These are phyloP conservation scores for Irpex sp. DNA, from an alignment of 1,284 basidiomycete genomes.

Conservation along the genomic window DNA sequence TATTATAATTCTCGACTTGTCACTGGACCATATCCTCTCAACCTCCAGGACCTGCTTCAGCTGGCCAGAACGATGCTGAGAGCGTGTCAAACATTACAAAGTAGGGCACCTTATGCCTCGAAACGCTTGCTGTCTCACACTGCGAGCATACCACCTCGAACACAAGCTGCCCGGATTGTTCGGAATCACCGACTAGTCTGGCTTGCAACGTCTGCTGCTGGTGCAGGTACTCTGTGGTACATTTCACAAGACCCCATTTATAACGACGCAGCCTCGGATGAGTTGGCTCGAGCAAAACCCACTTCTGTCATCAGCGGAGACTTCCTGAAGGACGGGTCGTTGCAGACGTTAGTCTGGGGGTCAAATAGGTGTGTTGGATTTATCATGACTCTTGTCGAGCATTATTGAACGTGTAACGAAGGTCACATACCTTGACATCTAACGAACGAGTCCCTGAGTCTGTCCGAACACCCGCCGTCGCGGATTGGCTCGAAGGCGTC, in stretches of 20 bases:
- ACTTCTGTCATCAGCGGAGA: slow-evolving; percentile 6
- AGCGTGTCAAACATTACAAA: slow-evolving; percentile 5
- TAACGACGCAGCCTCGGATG: slow-evolving; percentile 24
- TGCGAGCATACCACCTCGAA: neutral
- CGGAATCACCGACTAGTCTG: slow-evolving; percentile 12
- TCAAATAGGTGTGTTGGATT: slow-evolving; percentile 44
- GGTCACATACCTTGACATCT: slow-evolving; percentile 43
- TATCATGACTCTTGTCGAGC: neutral
- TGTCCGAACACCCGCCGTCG: slow-evolving; percentile 46
- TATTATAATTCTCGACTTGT: neutral
- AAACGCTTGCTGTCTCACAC: slow-evolving; percentile 11
- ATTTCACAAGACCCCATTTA: slow-evolving; percentile 17
- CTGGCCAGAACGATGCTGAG: neutral
- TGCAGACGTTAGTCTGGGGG: slow-evolving; percentile 51
- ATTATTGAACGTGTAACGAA: slow-evolving; percentile 21
- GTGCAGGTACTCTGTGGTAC: slow-evolving; percentile 21
- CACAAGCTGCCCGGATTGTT: slow-evolving; percentile 10
- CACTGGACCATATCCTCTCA: neutral
- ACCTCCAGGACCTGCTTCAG: neutral
- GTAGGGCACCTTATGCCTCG: neutral
- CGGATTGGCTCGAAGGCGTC: slow-evolving; percentile 54
- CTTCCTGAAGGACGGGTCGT: slow-evolving; percentile 21
- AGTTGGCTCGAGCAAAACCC: neutral
- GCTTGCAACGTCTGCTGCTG: slow-evolving; percentile 16
- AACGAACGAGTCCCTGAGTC: slow-evolving; percentile 29